phyloP scores from a whole-genome alignment of 208 protist species.

The Zelonia costaricensis region DNA sequence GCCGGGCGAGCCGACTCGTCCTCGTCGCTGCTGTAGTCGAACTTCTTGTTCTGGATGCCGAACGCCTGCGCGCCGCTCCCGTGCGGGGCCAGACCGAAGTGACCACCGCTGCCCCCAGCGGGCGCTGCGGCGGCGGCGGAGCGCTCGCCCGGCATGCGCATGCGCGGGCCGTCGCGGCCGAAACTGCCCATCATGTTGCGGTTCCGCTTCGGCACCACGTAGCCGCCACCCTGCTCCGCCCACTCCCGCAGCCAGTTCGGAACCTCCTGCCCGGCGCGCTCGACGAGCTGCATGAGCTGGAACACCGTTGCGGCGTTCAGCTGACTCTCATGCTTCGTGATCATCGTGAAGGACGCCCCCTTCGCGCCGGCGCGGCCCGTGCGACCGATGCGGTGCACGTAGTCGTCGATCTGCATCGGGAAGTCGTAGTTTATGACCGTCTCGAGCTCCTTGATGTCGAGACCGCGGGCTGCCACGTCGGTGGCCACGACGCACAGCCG shows the following conservation, averaged over 20 bases:
- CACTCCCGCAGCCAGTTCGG: constrained; percentile 79
- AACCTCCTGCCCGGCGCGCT: constrained; percentile 73
- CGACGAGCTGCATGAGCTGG: constrained; percentile 66
- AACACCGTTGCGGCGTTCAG: constrained; percentile 82
- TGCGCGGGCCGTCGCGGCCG: constrained; percentile 36
- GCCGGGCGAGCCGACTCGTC: constrained; percentile 34
- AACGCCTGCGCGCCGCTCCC: constrained; percentile 39
- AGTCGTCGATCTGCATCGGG: constrained; percentile 98
- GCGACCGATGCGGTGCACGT: constrained; percentile 98
- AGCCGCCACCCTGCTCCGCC: constrained; percentile 44
- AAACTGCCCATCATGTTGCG: constrained; percentile 68
- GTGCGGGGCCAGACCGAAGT: constrained; percentile 30
- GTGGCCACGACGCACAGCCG: constrained; percentile 90
- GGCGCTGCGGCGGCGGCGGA: constrained; percentile 33
- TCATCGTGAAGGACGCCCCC: constrained; percentile 83
- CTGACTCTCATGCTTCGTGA: constrained; percentile 90
- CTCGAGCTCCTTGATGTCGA: constrained; percentile 99
- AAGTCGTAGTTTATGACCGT: constrained; percentile 99
- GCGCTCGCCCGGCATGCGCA: constrained; percentile 51
- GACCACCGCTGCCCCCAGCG: constrained; percentile 1
- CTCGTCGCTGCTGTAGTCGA: constrained; percentile 72
- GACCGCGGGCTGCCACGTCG: constrained; percentile 93
- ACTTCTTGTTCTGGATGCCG: constrained; percentile 55
- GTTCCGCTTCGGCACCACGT: constrained; percentile 54
- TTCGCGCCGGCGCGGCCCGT: constrained; percentile 91